A percentile compares a stretch with the other conserved stretches of the same genome.
phyloP scores from a whole-genome alignment of 768 basidiomycete genomes.

The Xerocomus potaroensis region DNA sequence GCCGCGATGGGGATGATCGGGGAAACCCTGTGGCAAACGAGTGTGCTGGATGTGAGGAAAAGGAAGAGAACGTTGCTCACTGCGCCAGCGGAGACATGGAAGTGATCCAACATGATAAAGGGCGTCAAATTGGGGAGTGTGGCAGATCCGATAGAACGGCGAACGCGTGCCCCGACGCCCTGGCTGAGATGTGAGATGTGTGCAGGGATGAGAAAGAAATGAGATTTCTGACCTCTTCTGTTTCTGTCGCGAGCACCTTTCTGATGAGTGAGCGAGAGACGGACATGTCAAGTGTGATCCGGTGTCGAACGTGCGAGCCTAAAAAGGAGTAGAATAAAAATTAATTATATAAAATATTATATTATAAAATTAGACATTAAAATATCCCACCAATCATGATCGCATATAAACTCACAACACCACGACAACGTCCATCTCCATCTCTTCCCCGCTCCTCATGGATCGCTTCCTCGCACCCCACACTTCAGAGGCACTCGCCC shows the following conservation, averaged over 20 bases:
- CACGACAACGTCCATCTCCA: too few relatives aligned
- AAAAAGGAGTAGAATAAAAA: too few relatives aligned
- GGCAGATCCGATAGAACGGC: slow-evolving; percentile 79
- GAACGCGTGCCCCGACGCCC: slow-evolving; percentile 80
- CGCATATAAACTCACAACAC: too few relatives aligned
- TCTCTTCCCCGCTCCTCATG: slow-evolving; percentile 41
- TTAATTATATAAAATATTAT: too few relatives aligned
- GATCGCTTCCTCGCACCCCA: slow-evolving; percentile 71
- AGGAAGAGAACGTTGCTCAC: slow-evolving; percentile 37
- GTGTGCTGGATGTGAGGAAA: too few relatives aligned
- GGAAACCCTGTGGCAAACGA: slow-evolving; percentile 59
- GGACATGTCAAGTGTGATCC: slow-evolving; percentile 22
- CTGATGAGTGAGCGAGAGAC: slow-evolving; percentile 67
- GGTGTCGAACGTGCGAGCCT: slow-evolving; percentile 25
- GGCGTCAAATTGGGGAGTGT: slow-evolving; percentile 78
- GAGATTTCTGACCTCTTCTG: slow-evolving; percentile 58
- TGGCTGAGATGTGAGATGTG: slow-evolving; percentile 21
- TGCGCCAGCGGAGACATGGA: slow-evolving; percentile 64
- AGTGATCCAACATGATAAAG: slow-evolving; percentile 89
- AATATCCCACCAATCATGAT: neutral
- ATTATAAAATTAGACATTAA: neutral
- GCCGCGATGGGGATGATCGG: slow-evolving; percentile 91
- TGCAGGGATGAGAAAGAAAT: neutral
- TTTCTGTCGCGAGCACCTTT: slow-evolving; percentile 73
- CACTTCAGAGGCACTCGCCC: slow-evolving; percentile 69